phyloP scores from a whole-genome alignment of 768 basidiomycete genomes.

The Psilocybe subaeruginosa region DNA sequence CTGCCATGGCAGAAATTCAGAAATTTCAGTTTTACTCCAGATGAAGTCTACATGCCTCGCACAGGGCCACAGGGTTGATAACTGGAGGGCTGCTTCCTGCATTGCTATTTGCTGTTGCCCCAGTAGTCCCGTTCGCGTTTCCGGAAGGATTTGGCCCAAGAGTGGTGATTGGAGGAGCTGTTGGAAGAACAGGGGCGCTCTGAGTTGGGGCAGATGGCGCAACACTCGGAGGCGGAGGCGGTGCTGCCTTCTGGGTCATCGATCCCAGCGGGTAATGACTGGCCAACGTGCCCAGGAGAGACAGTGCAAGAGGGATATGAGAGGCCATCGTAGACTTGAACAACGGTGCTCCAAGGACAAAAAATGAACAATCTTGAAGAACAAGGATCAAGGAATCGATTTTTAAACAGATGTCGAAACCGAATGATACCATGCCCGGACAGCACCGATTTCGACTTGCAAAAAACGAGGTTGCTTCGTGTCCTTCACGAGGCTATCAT shows the following conservation, averaged over 20 bases:
- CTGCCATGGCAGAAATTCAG: conserved; percentile 32
- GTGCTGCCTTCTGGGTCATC: conserved; percentile 29
- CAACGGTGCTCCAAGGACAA: conserved; percentile 2
- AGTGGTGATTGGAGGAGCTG: conserved; percentile 34
- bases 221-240: conserved; percentile 23
- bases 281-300: conserved; percentile 40
- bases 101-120: conserved; percentile 9
- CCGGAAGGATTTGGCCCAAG: conserved; percentile 29
- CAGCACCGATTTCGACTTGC: conserved; percentile 19
- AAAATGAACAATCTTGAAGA: conserved; percentile 13
- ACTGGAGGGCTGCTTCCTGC: conserved; percentile 27
- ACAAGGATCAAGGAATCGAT: conserved; percentile 17
- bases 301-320: conserved; percentile 47
- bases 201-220: conserved; percentile 29
- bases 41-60: conserved; percentile 45
- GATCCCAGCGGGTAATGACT: conserved; percentile 33
- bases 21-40: conserved; percentile 2
- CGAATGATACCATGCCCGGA: conserved; percentile 22
- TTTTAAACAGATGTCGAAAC: conserved; percentile 33
- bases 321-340: conserved; percentile 36
- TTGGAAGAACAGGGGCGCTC: conserved; percentile 25
- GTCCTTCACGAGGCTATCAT: conserved; percentile 32
- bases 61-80: conserved; percentile 40
- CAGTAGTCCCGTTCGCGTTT: conserved; percentile 24
- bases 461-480: conserved; percentile 41